Base-by-base conservation (phyloP, 2,329 filamentous ascomycete genomes). In the Penicillium freii region DNA sequence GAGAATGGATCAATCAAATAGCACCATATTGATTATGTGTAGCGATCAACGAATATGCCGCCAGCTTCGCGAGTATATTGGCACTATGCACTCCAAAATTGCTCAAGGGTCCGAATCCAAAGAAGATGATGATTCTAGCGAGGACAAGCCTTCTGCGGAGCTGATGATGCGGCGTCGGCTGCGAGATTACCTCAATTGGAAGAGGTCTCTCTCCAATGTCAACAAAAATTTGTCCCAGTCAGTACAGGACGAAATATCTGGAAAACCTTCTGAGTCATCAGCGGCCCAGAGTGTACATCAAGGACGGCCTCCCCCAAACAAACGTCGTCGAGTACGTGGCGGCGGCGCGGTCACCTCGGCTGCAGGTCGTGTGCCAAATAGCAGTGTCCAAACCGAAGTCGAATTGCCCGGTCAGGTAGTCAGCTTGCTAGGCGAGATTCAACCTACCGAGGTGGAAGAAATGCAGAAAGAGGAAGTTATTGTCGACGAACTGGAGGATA, bases 11-110 rank as follows among this genome's bases (percentile, higher is more conserved):
- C 90, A 92, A 67, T 96, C 92, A 0, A 96, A 92, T 69, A 90
- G 90, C n/a, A 91, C 90, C 2, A 91, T 96, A 49, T 78, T 99
- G 34, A 91, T 99, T 71, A 97, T 99, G 94, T 97, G 93, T 70
- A 88, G 88, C 27, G 93, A 96, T 67, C 86, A 90, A 56, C 86
- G 87, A 55, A 96, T 91, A 9, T 96, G 91, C 69, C 84, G 89
- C 15, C 94, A 99, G 67, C 80, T 99, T 42, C 86, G 91, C 62
- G 93, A 97, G 71, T 97, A 93, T 71, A 78, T 99, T 21, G 89
- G 96, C 71, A 92, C 86, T 7, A 97, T 96, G 91, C 86, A 95
- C 69, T 82, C 92, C 29, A 85, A 84, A 53, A 81, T 52, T 36
- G 71, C 76, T 38, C 68, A 66, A 27, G 66, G 57, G 5, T 62